phyloP scores from a whole-genome alignment of 768 basidiomycete species.

The Hydnomerulius pinastri region DNA sequence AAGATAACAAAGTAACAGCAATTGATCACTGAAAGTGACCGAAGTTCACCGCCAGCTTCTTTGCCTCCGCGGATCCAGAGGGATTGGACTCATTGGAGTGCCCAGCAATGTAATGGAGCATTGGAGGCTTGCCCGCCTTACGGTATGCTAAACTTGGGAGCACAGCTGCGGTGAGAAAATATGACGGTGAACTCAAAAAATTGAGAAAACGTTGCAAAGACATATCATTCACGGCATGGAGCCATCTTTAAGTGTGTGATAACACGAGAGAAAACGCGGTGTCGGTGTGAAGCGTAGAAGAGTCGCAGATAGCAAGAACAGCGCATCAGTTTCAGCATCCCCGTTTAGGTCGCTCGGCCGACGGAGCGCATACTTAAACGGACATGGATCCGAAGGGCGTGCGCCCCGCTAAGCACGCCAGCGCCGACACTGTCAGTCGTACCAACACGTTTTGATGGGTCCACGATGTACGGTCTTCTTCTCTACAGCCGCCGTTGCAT shows the following conservation, averaged over 20 bases:
- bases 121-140: slow-evolving; percentile 7
- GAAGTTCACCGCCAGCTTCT: background rate
- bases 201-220: slow-evolving; percentile 6
- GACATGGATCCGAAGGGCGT: no score
- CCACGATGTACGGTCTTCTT: background rate
- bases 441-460: background rate
- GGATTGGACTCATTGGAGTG: background rate
- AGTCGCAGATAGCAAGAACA: background rate
- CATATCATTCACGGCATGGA: background rate
- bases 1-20: slow-evolving; percentile 22
- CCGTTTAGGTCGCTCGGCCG: background rate
- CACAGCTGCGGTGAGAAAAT: slow-evolving; percentile 1
- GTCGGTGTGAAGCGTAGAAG: background rate
- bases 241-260: background rate
- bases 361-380: no score
- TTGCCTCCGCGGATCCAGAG: slow-evolving; percentile 26
- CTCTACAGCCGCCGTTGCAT: background rate
- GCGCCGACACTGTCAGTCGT: no score
- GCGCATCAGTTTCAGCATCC: background rate
- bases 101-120: background rate
- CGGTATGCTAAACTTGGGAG: slow-evolving; percentile 2
- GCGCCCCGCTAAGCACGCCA: no score
- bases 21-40: slow-evolving; percentile 9
- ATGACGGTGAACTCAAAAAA: background rate
- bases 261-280: background rate